Evolutionary conservation across 1,284 basidiomycete species (phyloP).

Genomic region (Ganoderma sinense): DNA sequence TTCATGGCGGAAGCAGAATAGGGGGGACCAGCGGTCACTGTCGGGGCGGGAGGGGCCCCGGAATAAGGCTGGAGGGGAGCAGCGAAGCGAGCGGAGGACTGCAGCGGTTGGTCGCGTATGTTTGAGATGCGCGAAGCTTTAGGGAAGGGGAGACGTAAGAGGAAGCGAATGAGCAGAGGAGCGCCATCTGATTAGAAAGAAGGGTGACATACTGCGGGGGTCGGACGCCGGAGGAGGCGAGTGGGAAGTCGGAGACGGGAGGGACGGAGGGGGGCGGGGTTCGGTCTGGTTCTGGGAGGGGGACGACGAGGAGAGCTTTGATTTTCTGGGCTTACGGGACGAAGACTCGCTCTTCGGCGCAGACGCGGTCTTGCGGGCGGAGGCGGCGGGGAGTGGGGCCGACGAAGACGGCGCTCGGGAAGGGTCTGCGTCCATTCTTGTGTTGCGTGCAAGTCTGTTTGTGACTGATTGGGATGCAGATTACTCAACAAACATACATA

Average conservation of each 20-base stretch:
- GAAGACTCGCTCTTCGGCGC: slow-evolving; percentile 10
- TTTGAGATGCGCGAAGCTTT: slow-evolving; percentile 47
- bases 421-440: slow-evolving; percentile 29
- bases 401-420: slow-evolving; percentile 24
- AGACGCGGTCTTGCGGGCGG: slow-evolving; percentile 19
- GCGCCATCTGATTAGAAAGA: slow-evolving; percentile 26
- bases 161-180: slow-evolving; percentile 18
- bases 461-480: slow-evolving; percentile 28
- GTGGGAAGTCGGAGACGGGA: slow-evolving; percentile 14
- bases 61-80: slow-evolving; percentile 62
- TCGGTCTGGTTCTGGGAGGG: slow-evolving; percentile 9
- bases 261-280: slow-evolving; percentile 11
- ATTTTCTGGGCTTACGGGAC: slow-evolving; percentile 14
- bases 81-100: slow-evolving; percentile 46
- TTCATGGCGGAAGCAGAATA: slow-evolving; percentile 59
- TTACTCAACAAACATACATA: slow-evolving; percentile 28
- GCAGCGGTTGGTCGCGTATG: slow-evolving; percentile 46
- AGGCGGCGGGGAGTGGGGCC: slow-evolving; percentile 27
- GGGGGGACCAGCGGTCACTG: slow-evolving; percentile 30
- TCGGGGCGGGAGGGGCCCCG: slow-evolving; percentile 40
- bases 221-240: slow-evolving; percentile 27
- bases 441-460: slow-evolving; percentile 16
- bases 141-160: slow-evolving; percentile 26
- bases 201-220: slow-evolving; percentile 32
- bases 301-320: slow-evolving; percentile 13